These are phyloP conservation scores for Talaromyces marneffei DNA, from an alignment of 2,329 filamentous ascomycete species.

Conservation along the genomic window DNA sequence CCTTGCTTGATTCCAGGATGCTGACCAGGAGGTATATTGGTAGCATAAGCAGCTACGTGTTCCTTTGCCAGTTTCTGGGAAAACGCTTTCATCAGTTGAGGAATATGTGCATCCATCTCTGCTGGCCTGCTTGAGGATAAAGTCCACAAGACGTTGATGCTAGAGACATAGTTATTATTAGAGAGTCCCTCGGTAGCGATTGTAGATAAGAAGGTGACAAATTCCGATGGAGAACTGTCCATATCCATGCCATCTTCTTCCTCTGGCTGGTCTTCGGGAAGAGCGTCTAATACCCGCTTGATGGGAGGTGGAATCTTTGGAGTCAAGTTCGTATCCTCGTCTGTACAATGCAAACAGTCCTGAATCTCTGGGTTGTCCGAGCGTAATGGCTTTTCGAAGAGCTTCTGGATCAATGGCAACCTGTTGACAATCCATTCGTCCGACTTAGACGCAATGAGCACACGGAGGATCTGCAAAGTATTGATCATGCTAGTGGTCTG, in stretches of 20 bases:
- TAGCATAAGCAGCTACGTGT: conserved; percentile 70
- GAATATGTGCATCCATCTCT: conserved; percentile 84
- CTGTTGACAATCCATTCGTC: conserved; percentile 86
- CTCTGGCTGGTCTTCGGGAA: conserved; percentile 74
- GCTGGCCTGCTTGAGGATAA: conserved; percentile 77
- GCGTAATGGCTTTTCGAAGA: conserved; percentile 81
- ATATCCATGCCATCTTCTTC: conserved; percentile 78
- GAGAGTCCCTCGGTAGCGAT: conserved; percentile 83
- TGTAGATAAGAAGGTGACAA: conserved; percentile 76
- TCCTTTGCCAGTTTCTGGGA: conserved; percentile 89
- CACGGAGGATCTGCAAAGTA: conserved; percentile 82
- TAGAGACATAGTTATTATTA: conserved; percentile 73
- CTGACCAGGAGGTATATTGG: conserved; percentile 37
- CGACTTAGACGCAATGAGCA: conserved; percentile 79
- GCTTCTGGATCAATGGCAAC: conserved; percentile 71
- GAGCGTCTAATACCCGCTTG: conserved; percentile 76
- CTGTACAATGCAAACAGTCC: conserved; percentile 75
- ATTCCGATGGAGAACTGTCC: conserved; percentile 72
- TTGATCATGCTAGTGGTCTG: conserved; percentile 87
- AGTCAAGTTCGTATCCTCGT: conserved; percentile 63
- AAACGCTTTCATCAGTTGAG: conserved; percentile 84
- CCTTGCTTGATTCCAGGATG: conserved; percentile 32
- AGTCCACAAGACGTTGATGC: conserved; percentile 90
- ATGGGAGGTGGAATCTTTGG: conserved; percentile 69
- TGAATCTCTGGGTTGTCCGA: conserved; percentile 89